A percentile compares a stretch with the other conserved stretches of the same genome.
Evolutionary conservation across 2,329 filamentous ascomycete species (phyloP).

Genomic region (Ophiosphaerella herpotricha): DNA sequence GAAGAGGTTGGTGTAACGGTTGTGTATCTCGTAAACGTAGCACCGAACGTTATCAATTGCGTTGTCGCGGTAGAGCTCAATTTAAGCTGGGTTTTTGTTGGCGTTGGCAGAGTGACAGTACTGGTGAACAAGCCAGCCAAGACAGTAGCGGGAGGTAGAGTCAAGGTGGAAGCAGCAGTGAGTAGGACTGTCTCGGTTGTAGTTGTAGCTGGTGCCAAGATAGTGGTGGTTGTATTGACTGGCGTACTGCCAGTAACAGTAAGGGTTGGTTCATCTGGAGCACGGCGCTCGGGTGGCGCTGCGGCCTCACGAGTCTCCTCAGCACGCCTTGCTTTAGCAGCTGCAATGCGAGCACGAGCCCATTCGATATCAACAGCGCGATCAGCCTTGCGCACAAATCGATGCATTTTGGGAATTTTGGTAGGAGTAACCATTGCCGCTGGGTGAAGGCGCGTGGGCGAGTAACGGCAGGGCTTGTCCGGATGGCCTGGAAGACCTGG

Average conservation of each 20-base stretch:
- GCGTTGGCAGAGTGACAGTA: slow-evolving; percentile 43
- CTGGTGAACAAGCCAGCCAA: slow-evolving; percentile 39
- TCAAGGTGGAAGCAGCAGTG: slow-evolving; percentile 30
- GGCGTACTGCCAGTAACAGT: slow-evolving; percentile 38
- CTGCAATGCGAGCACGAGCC: slow-evolving; percentile 40
- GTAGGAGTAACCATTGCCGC: slow-evolving; percentile 37
- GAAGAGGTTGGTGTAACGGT: slow-evolving; percentile 44
- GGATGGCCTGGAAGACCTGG: slow-evolving; percentile 30
- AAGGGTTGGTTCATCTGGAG: slow-evolving; percentile 42
- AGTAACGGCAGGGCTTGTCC: slow-evolving; percentile 44
- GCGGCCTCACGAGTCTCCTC: slow-evolving; percentile 18
- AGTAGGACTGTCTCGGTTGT: slow-evolving; percentile 33
- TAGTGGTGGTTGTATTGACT: slow-evolving; percentile 37
- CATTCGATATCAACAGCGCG: slow-evolving; percentile 40
- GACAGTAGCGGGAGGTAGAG: slow-evolving; percentile 43
- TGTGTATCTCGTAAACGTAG: slow-evolving; percentile 40
- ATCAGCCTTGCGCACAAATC: slow-evolving; percentile 31
- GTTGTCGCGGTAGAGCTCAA: slow-evolving; percentile 36
- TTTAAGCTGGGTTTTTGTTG: slow-evolving; percentile 39
- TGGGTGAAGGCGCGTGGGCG: slow-evolving; percentile 41
- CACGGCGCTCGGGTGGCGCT: slow-evolving; percentile 34
- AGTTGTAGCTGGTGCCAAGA: slow-evolving; percentile 33
- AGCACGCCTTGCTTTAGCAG: slow-evolving; percentile 39
- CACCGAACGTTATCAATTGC: slow-evolving; percentile 40
- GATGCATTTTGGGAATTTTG: slow-evolving; percentile 21